Evolutionary conservation across 179 eudicot species (phyloP), one percentile per base, ranked within the genome.

Genomic region (Spergularia azorica): DNA sequence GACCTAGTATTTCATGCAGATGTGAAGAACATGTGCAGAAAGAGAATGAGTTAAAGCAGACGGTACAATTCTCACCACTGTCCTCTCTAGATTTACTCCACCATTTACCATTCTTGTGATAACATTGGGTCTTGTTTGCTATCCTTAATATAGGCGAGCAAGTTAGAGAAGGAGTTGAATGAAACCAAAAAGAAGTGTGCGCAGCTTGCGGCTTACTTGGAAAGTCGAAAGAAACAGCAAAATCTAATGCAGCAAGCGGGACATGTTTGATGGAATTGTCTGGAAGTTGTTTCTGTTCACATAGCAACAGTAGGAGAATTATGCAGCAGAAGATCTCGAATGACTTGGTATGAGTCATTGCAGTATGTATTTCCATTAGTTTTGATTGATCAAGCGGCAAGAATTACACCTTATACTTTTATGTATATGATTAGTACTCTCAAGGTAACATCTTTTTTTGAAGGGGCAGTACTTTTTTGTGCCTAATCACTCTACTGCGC

Each of bases 111-210:
- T 12, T 18, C 54, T 56, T 52, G 36, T 57, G 16, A 58, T 20
- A 38, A 8, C 21, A 10, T 32, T 76, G 64, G 43, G 36, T 69
- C 64, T 61, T 13, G 21, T 83, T 56, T 82, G 62, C 59, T 38
- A 38, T 71, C 9, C 43, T 43, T 41, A 14, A 61, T 81, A 71
- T 61, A 95, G 98, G 79, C 89, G 18, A 84, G 76, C 79, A 79
- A 84, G 80, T 75, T 92, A 66, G 89, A 95, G 84, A 88, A 85
- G 76, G 90, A 95, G 80, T 69, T 95, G 85, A 88, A 76, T 36
- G 97, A 92, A 78, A 87, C 92, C 32, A 92, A 79, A 82, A 89
- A 79, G 69, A 95, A 91, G 82, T 88, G 91, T 83, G 92, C 90
- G 41, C 89, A 87, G 63, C 86, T 95, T 62, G 89, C 97, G 38